These are phyloP conservation scores for Lepraria neglecta DNA, from an alignment of 495 filamentous ascomycete genomes.

Conservation along the genomic window DNA sequence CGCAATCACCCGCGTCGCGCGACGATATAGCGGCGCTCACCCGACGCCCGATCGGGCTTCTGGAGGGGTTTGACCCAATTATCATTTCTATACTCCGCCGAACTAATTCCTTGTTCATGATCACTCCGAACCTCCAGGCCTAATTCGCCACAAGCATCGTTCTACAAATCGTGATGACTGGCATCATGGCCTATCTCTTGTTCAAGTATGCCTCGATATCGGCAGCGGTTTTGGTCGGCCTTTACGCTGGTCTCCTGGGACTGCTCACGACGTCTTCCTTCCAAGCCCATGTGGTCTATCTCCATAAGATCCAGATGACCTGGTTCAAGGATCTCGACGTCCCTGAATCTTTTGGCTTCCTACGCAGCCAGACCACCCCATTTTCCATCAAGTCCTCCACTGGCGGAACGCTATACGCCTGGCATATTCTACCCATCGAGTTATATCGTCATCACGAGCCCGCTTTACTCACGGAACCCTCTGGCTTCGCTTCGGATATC, in stretches of 20 bases:
- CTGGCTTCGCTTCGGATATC: conserved; percentile 49
- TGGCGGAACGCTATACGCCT: conserved; percentile 56
- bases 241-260: conserved; percentile 38
- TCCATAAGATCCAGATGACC: conserved; percentile 43
- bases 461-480: conserved; percentile 43
- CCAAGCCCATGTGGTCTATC: conserved; percentile 45
- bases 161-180: not conserved
- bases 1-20: too few relatives aligned
- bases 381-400: conserved; percentile 56
- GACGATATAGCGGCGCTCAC: too few relatives aligned
- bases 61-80: too few relatives aligned
- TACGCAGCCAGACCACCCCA: conserved; percentile 59
- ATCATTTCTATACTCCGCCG: too few relatives aligned
- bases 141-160: too few relatives aligned
- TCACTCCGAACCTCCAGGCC: too few relatives aligned
- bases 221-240: conserved; percentile 27
- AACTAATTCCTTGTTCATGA: too few relatives aligned
- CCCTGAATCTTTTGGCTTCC: conserved; percentile 45
- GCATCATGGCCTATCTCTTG: conserved; percentile 16
- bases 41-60: too few relatives aligned
- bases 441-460: conserved; percentile 53
- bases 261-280: conserved; percentile 42
- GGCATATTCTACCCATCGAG: conserved; percentile 65
- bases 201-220: conserved; percentile 36
- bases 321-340: conserved; percentile 46